Percentiles rank a stretch among this genome's conserved stretches.
Conservation (phyloP, 345 rosid species). For the Arabidopsis arenosa region DNA sequence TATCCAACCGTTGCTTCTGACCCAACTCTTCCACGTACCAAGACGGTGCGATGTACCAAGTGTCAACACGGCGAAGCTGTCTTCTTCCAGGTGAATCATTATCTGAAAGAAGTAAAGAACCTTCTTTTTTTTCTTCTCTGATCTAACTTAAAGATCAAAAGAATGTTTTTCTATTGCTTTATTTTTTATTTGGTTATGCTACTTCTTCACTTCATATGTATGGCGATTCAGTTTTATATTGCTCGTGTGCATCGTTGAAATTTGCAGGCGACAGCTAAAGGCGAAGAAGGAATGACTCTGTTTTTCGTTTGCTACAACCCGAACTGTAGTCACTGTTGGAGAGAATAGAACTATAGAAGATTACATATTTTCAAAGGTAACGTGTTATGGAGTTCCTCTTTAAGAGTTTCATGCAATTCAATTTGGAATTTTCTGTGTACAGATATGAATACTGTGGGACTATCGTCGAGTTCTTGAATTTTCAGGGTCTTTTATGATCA, state of each 20-base stretch:
- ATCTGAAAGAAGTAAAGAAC: neutral
- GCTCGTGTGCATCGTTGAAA: conserved; percentile 3
- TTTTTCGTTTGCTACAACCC: conserved; percentile 96
- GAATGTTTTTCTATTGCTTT: neutral
- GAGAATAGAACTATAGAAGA: conserved; percentile 51
- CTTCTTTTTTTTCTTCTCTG: neutral
- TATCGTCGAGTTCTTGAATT: conserved; percentile 14
- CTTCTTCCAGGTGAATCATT: conserved; percentile 69
- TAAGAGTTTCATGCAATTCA: conserved; percentile 1
- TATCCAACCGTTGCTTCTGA: conserved; percentile 78
- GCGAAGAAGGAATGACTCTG: conserved; percentile 96
- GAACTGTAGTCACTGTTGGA: conserved; percentile 81
- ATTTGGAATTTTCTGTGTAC: conserved; percentile 11
- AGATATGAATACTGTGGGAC: conserved; percentile 12
- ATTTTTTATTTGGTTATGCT: neutral
- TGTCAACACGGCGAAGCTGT: conserved; percentile 76
- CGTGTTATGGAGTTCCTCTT: neutral
- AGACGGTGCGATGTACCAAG: conserved; percentile 58
- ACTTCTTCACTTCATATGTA: neutral
- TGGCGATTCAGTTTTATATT: neutral
- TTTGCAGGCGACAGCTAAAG: conserved; percentile 80
- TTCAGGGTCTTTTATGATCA: conserved; percentile 20
- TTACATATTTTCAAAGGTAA: neutral
- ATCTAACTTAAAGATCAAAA: neutral
- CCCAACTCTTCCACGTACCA: conserved; percentile 88